Percentiles rank a stretch among this genome's conserved stretches.
These are phyloP conservation scores for Xylariaceae sp. DNA, from an alignment of 2,329 filamentous ascomycete species.

Conservation along the genomic window DNA sequence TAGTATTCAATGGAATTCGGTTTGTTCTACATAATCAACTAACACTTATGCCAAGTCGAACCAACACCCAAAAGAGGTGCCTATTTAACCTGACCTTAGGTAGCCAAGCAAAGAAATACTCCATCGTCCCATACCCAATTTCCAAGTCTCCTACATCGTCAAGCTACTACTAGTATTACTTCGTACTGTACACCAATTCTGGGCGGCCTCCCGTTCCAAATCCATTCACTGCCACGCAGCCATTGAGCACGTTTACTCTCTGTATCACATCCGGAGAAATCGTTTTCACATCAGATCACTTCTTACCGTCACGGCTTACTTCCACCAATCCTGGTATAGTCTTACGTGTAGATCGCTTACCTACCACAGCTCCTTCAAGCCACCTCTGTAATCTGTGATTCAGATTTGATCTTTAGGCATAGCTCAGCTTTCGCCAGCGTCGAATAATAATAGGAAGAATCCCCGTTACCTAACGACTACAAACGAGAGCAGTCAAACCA, in stretches of 20 bases:
- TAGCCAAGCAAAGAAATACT: too few species aligned
- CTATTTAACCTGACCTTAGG: too few species aligned
- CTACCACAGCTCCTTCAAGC: neutral
- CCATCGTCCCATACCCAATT: too few species aligned
- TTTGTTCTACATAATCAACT: too few species aligned
- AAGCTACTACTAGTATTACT: too few species aligned
- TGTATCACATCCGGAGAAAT: too few species aligned
- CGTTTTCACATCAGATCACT: too few species aligned
- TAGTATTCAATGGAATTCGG: too few species aligned
- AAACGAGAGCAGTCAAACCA: conserved; percentile 31
- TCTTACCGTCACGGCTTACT: neutral
- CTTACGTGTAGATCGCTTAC: neutral
- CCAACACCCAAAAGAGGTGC: too few species aligned
- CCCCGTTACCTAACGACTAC: neutral
- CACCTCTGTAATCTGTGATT: neutral
- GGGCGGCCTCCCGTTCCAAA: conserved; percentile 23
- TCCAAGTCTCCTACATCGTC: too few species aligned
- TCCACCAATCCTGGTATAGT: neutral
- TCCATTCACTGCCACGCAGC: conserved; percentile 19
- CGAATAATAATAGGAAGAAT: neutral
- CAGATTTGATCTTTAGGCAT: neutral
- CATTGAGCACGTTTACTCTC: neutral
- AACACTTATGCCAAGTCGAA: too few species aligned
- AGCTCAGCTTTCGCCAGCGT: neutral
- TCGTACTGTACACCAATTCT: conserved; percentile 9